Evolutionary conservation across 495 filamentous ascomycete species (phyloP).

Genomic region (Aspergillus egyptiacus): DNA sequence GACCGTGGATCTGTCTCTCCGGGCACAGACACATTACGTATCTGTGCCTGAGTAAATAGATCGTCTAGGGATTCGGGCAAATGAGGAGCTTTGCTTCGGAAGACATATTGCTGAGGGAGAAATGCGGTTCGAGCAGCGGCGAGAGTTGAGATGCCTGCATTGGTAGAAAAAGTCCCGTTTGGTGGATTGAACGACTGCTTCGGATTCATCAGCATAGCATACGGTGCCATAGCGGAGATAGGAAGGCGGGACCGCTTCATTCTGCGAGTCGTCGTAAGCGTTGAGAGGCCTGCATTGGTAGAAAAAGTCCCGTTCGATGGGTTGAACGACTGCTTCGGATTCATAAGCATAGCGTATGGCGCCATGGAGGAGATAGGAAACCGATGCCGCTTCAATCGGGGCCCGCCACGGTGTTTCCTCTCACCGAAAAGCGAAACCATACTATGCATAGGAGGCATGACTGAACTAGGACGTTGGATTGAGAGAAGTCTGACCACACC

Average conservation of each 20-base stretch:
- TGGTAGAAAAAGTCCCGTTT: constrained; percentile 43
- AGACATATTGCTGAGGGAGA: not conserved
- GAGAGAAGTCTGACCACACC: constrained; percentile 31
- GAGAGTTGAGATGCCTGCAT: constrained; percentile 19
- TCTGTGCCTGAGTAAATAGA: constrained; percentile 17
- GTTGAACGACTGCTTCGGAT: constrained; percentile 40
- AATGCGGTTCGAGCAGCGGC: not conserved
- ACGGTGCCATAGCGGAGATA: constrained; percentile 26
- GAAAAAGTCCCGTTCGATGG: constrained; percentile 41
- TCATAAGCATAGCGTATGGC: constrained; percentile 41
- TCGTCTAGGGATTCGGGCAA: constrained; percentile 26
- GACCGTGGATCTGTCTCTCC: constrained; percentile 14
- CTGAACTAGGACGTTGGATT: constrained; percentile 18
- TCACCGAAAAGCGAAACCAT: constrained; percentile 25
- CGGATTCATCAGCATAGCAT: constrained; percentile 45
- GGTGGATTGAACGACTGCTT: constrained; percentile 34
- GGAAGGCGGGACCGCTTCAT: constrained; percentile 17
- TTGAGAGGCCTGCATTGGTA: constrained; percentile 25
- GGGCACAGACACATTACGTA: constrained; percentile 7
- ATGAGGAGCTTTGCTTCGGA: constrained; percentile 5
- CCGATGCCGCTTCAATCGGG: constrained; percentile 19
- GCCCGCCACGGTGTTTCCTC: not conserved
- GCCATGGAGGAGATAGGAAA: constrained; percentile 24
- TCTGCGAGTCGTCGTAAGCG: constrained; percentile 1
- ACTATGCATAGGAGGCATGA: constrained; percentile 9